Evolutionary conservation across 1,139 yeast species (phyloP), one percentile per base, ranked within the genome.

Genomic region (Yarrowia galli): DNA sequence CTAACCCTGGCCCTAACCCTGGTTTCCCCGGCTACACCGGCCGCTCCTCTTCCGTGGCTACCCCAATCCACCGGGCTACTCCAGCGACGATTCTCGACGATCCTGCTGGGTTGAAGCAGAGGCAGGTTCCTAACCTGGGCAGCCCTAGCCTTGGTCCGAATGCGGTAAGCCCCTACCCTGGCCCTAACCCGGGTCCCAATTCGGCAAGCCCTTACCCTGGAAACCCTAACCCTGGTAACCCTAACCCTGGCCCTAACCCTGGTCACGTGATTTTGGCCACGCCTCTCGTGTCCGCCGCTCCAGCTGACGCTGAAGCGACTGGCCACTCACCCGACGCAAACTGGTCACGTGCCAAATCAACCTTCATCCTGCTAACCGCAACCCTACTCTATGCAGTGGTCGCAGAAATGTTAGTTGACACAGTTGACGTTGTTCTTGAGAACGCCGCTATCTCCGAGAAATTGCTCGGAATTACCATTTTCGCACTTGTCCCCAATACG

Each of bases 401-500:
- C 74, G 99, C 99, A 0, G 99, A 95, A 77, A 92, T 95, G 61
- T 81, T 95, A 70, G 99, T 95, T 46, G 93, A 91, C 75, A 92
- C 95, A 71, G 98, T 96, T 22, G 99, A 96, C 77, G 87, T 90
- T 18, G 98, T 96, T 18, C 81, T 96, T 68, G 82, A 85, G 66
- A 84, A 87, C 72, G 88, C 86, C 75, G 91, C 96, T 22, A 88
- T 92, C 60, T 87, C 91, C 74, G 97, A 97, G 23, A 95, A 95
- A 77, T 89, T 95, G 75, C 82, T 96, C 65, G 99, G 99, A 8
- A 84, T 95, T 71, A 93, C 98, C 0, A 90, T 95, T 0, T 95
- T 96, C 81, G 98, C 99, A 0, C 81, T 96, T 68, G 98, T 96
- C 42, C 99, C 99, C 15, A 95, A 93, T 75, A 92, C 98, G 6